These are phyloP conservation scores for Plectranthus barbatus DNA, from an alignment of 257 asterid genomes.

Conservation along the genomic window DNA sequence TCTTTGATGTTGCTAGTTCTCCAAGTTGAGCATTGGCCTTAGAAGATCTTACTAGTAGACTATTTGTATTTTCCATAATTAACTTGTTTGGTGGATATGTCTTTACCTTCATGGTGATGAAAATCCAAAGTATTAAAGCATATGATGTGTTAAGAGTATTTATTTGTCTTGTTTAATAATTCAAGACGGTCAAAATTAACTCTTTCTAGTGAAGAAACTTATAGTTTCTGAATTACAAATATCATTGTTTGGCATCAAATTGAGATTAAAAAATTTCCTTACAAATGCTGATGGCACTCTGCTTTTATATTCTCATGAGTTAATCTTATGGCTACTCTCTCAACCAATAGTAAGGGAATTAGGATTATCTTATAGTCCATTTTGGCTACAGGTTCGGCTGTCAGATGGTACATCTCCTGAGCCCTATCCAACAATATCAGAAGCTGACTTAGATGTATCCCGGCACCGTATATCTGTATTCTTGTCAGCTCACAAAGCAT, in stretches of 20 bases:
- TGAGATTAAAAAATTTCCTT: neutral
- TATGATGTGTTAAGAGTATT: neutral
- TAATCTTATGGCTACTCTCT: neutral
- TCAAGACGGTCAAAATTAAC: neutral
- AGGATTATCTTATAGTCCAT: neutral
- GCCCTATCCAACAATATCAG: constrained; percentile 50
- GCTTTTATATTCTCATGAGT: neutral
- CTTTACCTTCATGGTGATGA: neutral
- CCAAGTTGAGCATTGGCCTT: neutral
- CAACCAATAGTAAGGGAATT: neutral
- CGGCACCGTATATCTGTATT: constrained; percentile 55
- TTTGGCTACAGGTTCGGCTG: constrained; percentile 47
- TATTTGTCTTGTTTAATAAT: neutral
- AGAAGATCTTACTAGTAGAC: constrained; percentile 2
- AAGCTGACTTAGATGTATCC: constrained; percentile 55
- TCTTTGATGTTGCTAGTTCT: constrained; percentile 1
- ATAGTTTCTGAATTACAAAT: constrained; percentile 3
- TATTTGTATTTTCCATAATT: neutral
- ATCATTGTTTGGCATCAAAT: constrained; percentile 7
- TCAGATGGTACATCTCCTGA: constrained; percentile 52
- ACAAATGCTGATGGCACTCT: neutral
- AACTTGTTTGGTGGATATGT: neutral
- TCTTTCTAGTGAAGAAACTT: neutral
- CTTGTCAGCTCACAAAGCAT: constrained; percentile 73
- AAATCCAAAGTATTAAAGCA: neutral